These are phyloP conservation scores for Suillus discolor DNA, from an alignment of 768 basidiomycete species.

Conservation along the genomic window DNA sequence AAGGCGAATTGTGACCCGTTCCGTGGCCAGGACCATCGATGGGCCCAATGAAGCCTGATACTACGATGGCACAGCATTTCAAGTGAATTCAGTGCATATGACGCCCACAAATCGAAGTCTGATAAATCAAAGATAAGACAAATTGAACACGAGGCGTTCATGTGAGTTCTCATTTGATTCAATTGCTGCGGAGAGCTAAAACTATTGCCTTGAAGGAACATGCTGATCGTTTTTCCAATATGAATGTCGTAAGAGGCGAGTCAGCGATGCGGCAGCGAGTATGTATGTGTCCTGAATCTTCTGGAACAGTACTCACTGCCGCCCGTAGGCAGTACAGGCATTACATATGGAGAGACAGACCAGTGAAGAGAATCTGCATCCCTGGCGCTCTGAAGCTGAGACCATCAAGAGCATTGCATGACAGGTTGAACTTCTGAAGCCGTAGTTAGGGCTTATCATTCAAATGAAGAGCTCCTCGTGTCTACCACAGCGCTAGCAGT, in stretches of 20 bases:
- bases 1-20: too few relatives aligned
- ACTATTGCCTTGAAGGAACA: background rate
- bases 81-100: background rate
- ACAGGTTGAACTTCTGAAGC: too few relatives aligned
- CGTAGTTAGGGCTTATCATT: too few relatives aligned
- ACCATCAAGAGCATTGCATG: background rate
- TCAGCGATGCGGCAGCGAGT: background rate
- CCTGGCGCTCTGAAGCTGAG: background rate
- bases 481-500: background rate
- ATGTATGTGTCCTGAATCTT: background rate
- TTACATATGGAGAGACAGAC: background rate
- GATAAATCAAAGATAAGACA: background rate
- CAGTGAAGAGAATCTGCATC: background rate
- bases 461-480: background rate
- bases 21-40: background rate
- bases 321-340: background rate
- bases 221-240: background rate
- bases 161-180: background rate
- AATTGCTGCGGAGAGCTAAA: background rate
- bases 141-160: background rate
- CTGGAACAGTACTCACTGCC: background rate
- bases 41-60: background rate
- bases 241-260: background rate
- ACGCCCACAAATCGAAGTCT: background rate
- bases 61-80: background rate